These are phyloP conservation scores for Carnegiea gigantea DNA, from an alignment of 179 eudicot genomes.

Conservation along the genomic window DNA sequence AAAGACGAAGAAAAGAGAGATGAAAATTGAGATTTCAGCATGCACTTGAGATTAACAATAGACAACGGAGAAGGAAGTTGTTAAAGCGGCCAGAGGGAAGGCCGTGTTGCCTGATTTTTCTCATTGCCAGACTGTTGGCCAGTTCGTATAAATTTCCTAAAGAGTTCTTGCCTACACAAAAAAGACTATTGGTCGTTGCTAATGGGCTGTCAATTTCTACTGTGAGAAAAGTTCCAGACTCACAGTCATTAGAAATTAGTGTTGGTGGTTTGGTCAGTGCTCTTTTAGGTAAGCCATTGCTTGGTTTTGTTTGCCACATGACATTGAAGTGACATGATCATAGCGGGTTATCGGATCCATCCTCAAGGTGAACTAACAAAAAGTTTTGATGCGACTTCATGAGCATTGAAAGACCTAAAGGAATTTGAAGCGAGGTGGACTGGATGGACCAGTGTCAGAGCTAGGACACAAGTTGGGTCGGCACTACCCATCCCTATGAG, in stretches of 20 bases:
- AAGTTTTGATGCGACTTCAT: conserved; percentile 16
- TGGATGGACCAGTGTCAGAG: conserved; percentile 80
- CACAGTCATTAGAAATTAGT: conserved; percentile 91
- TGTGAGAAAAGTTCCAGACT: conserved; percentile 81
- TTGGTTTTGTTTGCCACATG: conserved; percentile 7
- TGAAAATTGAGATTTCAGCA: too few relatives aligned
- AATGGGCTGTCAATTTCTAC: conserved; percentile 94
- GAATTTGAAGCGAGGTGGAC: conserved; percentile 98
- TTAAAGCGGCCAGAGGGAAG: too few relatives aligned
- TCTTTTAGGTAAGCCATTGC: conserved; percentile 65
- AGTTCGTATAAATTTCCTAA: conserved; percentile 37
- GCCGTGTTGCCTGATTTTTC: conserved; percentile 45
- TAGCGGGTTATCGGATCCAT: background rate
- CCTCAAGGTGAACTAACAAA: background rate
- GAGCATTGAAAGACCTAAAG: conserved; percentile 68
- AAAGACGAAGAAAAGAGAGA: too few relatives aligned
- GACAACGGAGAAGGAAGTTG: too few relatives aligned
- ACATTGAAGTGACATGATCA: background rate
- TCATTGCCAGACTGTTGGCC: conserved; percentile 33
- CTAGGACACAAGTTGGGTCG: too few relatives aligned
- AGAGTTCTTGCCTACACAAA: conserved; percentile 49
- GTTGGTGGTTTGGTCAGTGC: conserved; percentile 92
- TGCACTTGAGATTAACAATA: too few relatives aligned
- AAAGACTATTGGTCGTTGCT: too few relatives aligned
- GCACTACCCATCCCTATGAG: too few relatives aligned